A percentile compares a stretch with the other conserved stretches of the same genome.
These are phyloP conservation scores for Niebla homalea DNA, from an alignment of 495 filamentous ascomycete genomes.

Conservation along the genomic window DNA sequence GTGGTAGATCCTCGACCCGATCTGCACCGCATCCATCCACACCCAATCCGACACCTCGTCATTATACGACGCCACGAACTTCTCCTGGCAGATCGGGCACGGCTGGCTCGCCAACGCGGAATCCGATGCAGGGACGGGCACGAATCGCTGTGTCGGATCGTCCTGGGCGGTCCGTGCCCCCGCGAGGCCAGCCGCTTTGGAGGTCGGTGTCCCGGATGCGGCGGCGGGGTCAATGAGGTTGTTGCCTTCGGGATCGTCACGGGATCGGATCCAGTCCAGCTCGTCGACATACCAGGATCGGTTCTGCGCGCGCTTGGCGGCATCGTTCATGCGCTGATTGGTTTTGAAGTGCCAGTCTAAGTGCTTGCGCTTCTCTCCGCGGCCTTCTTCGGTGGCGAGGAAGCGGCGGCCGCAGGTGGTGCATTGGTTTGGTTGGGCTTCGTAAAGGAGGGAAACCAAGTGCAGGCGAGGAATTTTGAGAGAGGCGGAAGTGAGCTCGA, in stretches of 20 bases:
- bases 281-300: conserved; percentile 91
- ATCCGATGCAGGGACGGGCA: conserved; percentile 64
- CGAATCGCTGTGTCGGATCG: conserved; percentile 56
- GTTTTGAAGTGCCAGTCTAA: conserved; percentile 97
- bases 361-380: conserved; percentile 76
- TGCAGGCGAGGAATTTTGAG: conserved; percentile 68
- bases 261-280: conserved; percentile 80
- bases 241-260: conserved; percentile 50
- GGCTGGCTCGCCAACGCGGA: conserved; percentile 52
- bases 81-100: conserved; percentile 92
- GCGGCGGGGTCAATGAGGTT: conserved; percentile 29
- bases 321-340: conserved; percentile 76
- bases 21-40: conserved; percentile 78
- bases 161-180: conserved; percentile 32
- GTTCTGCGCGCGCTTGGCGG: conserved; percentile 66
- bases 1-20: conserved; percentile 74
- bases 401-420: conserved; percentile 87
- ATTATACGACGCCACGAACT: conserved; percentile 77
- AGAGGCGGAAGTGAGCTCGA: conserved; percentile 56
- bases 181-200: conserved; percentile 22
- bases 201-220: conserved; percentile 17
- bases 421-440: conserved; percentile 68
- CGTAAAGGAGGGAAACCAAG: conserved; percentile 60
- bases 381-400: conserved; percentile 58
- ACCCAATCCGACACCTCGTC: conserved; percentile 92